Base-by-base conservation (phyloP, 257 asterid species). In the Ophiorrhiza pumila region DNA sequence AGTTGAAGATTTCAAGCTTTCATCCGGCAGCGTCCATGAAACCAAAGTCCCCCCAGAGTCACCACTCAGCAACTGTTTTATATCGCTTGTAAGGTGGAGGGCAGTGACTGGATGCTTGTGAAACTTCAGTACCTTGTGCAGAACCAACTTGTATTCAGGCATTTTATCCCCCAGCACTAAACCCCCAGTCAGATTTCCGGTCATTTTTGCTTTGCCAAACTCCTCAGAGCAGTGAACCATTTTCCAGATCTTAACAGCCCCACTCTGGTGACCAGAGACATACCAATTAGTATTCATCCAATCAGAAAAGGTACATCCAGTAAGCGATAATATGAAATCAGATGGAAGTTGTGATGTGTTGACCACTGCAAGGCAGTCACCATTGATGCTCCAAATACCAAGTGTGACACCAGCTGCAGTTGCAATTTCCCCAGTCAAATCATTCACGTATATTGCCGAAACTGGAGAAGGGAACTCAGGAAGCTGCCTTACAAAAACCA, bases 281-380 rank as follows among this genome's bases (percentile, higher is more conserved):
- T 87, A 95, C 99, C 99, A 95, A 71, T 80, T 83, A 7, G 90
- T 83, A 66, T 92, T 92, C 68, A 76, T 71, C 96, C 98, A 95
- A 72, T 95, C 99, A 8, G 97, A 92, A 77, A 81, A 92, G 42
- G 83, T 83, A 25, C 89, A 85, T 27, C 96, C 95, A 0, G 96
- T 79, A 32, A 95, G 89, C 1, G 98, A 90, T 64, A 88, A 81
- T 69, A 95, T 90, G 83, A 81, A 89, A 76, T 95, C 99, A 0
- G 99, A 95, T 22, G 99, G 98, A 56, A 95, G 97, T 74, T 95
- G 99, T 41, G 99, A 95, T 5, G 99, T 88, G 84, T 95, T 92
- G 56, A 95, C 93, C 57, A 87, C 92, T 0, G 99, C 97, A 43
- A 95, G 96, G 80, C 99, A 95, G 80, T 90, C 96, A 2, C 98